Evolutionary conservation across 352 stramenopile genomes (phyloP).

Genomic region (Phytophthora aleatoria): DNA sequence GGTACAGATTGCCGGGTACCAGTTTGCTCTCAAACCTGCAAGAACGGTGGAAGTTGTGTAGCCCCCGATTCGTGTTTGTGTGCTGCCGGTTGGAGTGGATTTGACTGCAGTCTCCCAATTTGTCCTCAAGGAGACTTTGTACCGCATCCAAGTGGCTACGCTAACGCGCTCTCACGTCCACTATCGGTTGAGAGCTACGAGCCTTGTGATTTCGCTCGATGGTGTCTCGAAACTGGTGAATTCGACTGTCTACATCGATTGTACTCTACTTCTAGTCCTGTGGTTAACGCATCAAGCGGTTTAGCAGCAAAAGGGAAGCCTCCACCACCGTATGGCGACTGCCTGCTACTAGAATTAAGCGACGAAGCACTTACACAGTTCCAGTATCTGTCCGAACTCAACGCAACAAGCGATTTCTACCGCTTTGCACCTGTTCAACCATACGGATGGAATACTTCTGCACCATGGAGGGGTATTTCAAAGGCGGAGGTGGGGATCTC

Average conservation of each 20-base stretch:
- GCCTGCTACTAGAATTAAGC: slow-evolving; percentile 87
- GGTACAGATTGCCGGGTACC: slow-evolving; percentile 93
- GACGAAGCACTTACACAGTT: slow-evolving; percentile 83
- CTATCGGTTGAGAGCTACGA: slow-evolving; percentile 78
- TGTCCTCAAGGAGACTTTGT: slow-evolving; percentile 95
- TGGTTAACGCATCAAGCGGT: slow-evolving; percentile 47
- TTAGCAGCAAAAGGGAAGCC: slow-evolving; percentile 21
- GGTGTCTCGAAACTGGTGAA: slow-evolving; percentile 92
- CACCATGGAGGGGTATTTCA: slow-evolving; percentile 76
- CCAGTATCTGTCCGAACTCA: slow-evolving; percentile 86
- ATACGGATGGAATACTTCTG: slow-evolving; percentile 84
- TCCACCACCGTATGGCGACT: slow-evolving; percentile 18
- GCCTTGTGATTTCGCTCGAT: slow-evolving; percentile 90
- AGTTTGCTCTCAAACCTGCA: slow-evolving; percentile 88
- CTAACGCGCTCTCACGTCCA: slow-evolving; percentile 62
- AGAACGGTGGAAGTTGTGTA: slow-evolving; percentile 91
- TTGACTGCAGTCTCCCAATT: slow-evolving; percentile 92
- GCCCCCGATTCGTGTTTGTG: slow-evolving; percentile 95
- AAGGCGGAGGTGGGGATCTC: slow-evolving; percentile 47
- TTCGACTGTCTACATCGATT: slow-evolving; percentile 92
- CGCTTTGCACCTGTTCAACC: slow-evolving; percentile 83
- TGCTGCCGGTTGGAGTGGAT: slow-evolving; percentile 90
- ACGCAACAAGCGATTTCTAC: slow-evolving; percentile 73
- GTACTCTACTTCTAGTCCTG: slow-evolving; percentile 37
- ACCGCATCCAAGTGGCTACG: slow-evolving; percentile 70